Evolutionary conservation across 192 early-diverging fungal genomes (phyloP), one percentile per base, ranked within the genome.

Genomic region (Polychytrium aggregatum): DNA sequence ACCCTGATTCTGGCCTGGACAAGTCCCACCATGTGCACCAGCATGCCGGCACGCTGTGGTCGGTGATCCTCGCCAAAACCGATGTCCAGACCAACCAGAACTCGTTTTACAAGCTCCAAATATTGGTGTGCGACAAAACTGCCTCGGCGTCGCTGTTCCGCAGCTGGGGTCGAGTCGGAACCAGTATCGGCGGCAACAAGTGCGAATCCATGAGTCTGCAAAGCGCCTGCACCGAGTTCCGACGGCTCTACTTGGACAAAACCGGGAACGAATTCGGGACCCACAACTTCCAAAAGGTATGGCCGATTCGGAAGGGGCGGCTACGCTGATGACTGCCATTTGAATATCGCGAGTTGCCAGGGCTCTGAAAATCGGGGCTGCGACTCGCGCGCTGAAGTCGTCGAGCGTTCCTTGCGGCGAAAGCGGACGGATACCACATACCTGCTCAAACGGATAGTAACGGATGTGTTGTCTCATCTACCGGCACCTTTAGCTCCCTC

Each of bases 161-260:
- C 6, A 41, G 44, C n/a, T 59, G 50, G 49, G 56, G 56, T 11
- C 56, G 49, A 4, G 35, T 59, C 28, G 56, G 56, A 18, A 56
- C 55, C 1, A 35, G 6, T 2, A 11, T 24, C 11, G 55, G 46
- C 26, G 46, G 55, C 7, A 41, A 20, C 29, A 50, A 48, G 37
- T 16, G 5, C 28, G 37, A n/a, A n/a, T n/a, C n/a, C n/a, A n/a
- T n/a, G n/a, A n/a, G n/a, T n/a, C n/a, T n/a, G n/a, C 1, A 41
- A 7, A 28, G 3, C 2, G 16, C 21, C 28, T 21, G 17, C 11
- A 41, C 16, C 20, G 36, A 39, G 26, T 50, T 50, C 22, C 24
- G 36, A 14, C 36, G 36, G 1, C 37, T 50, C 2, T 50, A 27
- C 28, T 26, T 8, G 37, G 36, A 50, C 4, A 39, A 50, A 4